Evolutionary conservation across 2,329 filamentous ascomycete species (phyloP), one percentile per base, ranked within the genome.

Genomic region (Neofusicoccum cordaticola): DNA sequence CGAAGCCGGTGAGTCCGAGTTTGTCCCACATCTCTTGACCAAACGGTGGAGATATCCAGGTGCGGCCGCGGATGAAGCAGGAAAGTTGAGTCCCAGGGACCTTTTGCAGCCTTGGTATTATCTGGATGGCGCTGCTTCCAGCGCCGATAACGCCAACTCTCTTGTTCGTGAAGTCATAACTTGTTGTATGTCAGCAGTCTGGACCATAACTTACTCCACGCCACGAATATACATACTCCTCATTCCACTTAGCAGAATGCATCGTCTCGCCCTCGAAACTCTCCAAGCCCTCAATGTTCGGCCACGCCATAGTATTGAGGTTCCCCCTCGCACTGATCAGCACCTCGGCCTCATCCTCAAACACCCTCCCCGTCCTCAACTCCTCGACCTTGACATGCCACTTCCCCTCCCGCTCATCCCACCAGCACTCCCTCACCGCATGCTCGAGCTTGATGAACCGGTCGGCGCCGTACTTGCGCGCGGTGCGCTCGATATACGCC

Each of bases 91-190:
- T 74, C 5, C 71, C 72, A 4, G 71, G 56, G 13, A 77, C 45
- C 7, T 71, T 71, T 68, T 77, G 80, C 2, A 81, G 72, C 2
- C 72, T 73, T 2, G 75, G 72, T 2, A 80, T 75, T 19, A 79
- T 79, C 56, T 79, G 77, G 17, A 80, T 80, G 0, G 78, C 77
- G 13, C 75, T 77, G 39, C 73, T 71, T 17, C 75, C 74, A 8
- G 72, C 71, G 4, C 75, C 75, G 31, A 77, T 76, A 2, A 77
- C 72, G 3, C 70, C 75, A 22, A 77, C 67, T n/a, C 71, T 69
- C 62, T 77, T 77, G 51, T 72, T 68, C 3, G 67, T 66, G 53
- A 72, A 75, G 53, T 76, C 71, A 37, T 73, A 74, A 3, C 72
- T 76, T 11, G 1, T 19, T 13, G 9, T 4, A 35, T 3, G 31